These are phyloP conservation scores for Artemisia argyi DNA, from an alignment of 129 eudicot genomes.

Conservation along the genomic window DNA sequence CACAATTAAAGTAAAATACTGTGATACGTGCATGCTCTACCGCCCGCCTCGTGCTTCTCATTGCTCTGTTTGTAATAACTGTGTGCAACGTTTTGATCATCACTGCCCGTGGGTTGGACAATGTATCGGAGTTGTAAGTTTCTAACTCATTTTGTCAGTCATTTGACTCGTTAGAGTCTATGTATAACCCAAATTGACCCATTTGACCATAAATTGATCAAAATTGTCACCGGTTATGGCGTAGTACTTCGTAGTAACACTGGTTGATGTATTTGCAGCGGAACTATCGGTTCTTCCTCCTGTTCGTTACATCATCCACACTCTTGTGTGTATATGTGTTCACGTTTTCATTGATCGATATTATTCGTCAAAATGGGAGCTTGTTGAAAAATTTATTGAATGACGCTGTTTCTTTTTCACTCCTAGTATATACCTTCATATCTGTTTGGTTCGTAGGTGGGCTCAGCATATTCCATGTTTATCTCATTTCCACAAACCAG, in stretches of 20 bases:
- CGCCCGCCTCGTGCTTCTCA: slow-evolving; percentile 92
- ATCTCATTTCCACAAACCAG: slow-evolving; percentile 82
- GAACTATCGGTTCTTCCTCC: slow-evolving; percentile 67
- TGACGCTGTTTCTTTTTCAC: slow-evolving; percentile 47
- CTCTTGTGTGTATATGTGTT: slow-evolving; percentile 64
- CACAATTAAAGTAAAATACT: slow-evolving; percentile 60
- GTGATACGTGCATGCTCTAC: slow-evolving; percentile 76
- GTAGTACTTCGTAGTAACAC: slow-evolving; percentile 10
- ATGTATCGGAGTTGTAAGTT: slow-evolving; percentile 88
- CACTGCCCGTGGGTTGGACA: slow-evolving; percentile 99
- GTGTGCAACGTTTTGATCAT: slow-evolving; percentile 84
- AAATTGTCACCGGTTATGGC: not conserved
- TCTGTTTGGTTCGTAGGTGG: slow-evolving; percentile 90
- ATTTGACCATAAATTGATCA: not conserved
- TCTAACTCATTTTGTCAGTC: not conserved
- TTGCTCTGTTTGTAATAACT: slow-evolving; percentile 89
- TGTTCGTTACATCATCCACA: slow-evolving; percentile 66
- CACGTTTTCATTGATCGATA: slow-evolving; percentile 57
- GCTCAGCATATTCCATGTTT: slow-evolving; percentile 70
- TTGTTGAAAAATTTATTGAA: slow-evolving; percentile 43
- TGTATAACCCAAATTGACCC: not conserved
- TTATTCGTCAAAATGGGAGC: slow-evolving; percentile 38
- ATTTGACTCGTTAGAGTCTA: not conserved
- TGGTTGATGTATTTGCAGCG: slow-evolving; percentile 59
- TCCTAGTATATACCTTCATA: slow-evolving; percentile 61